Evolutionary conservation across 805 yeast genomes (phyloP).

Genomic region (Candida adriatica): DNA sequence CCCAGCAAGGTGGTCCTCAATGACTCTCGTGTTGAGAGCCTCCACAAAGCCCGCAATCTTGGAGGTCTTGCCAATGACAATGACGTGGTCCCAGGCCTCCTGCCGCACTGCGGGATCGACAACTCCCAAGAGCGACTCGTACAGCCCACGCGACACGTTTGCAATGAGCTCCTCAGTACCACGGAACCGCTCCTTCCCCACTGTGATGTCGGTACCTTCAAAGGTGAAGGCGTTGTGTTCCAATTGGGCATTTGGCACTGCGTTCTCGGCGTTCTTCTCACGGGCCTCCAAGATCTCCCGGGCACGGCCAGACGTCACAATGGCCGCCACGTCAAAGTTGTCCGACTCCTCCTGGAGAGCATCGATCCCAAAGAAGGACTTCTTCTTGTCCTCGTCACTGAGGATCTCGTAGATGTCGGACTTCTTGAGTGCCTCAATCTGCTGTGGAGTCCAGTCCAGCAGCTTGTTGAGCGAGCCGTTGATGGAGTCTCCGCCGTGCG

Average conservation of each 20-base stretch:
- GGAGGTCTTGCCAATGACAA: conserved; percentile 73
- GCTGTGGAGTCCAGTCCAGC: conserved; percentile 44
- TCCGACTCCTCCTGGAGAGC: conserved; percentile 48
- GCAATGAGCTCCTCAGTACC: conserved; percentile 62
- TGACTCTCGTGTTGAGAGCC: conserved; percentile 52
- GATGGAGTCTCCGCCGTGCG: conserved; percentile 59
- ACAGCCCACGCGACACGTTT: conserved; percentile 46
- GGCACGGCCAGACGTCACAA: conserved; percentile 73
- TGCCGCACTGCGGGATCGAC: conserved; percentile 68
- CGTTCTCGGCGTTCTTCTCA: conserved; percentile 36
- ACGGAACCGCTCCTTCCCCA: conserved; percentile 88
- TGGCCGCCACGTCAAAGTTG: conserved; percentile 84
- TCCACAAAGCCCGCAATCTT: conserved; percentile 72
- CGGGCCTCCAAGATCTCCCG: conserved; percentile 64
- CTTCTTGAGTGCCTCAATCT: conserved; percentile 67
- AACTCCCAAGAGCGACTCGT: conserved; percentile 44
- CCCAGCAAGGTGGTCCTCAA: conserved; percentile 45
- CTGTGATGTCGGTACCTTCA: conserved; percentile 45
- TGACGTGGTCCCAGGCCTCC: conserved; percentile 77
- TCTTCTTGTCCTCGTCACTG: conserved; percentile 55
- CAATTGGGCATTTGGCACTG: conserved; percentile 53
- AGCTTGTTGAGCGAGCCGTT: conserved; percentile 43
- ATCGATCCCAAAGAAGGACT: conserved; percentile 55
- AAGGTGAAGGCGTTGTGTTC: conserved; percentile 71
- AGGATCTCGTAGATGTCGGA: conserved; percentile 77